Evolutionary conservation across 495 filamentous ascomycete genomes (phyloP).

Genomic region (Jackrogersella minutella): DNA sequence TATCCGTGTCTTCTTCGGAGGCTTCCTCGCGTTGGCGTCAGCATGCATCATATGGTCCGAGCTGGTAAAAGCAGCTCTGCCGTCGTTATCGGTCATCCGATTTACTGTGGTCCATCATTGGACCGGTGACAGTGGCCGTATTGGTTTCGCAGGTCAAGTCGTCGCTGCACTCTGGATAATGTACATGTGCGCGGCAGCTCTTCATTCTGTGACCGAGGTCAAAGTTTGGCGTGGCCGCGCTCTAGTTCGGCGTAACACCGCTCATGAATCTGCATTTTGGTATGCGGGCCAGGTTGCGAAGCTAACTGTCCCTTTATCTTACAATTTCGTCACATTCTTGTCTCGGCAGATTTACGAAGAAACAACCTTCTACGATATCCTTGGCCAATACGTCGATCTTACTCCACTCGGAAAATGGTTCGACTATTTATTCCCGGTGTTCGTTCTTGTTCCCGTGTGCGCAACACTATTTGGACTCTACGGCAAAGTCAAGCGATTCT

Average conservation of each 20-base stretch:
- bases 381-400: constrained; percentile 83
- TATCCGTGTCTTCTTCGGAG: constrained; percentile 66
- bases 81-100: constrained; percentile 80
- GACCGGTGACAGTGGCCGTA: constrained; percentile 66
- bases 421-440: constrained; percentile 83
- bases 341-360: constrained; percentile 68
- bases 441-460: constrained; percentile 83
- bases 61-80: constrained; percentile 77
- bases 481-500: constrained; percentile 74
- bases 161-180: constrained; percentile 87
- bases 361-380: constrained; percentile 86
- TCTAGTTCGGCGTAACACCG: constrained; percentile 87
- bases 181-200: constrained; percentile 87
- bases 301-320: constrained; percentile 88
- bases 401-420: constrained; percentile 86
- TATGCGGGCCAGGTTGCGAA: constrained; percentile 90
- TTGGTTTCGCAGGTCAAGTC: constrained; percentile 84
- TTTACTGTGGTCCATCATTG: constrained; percentile 85
- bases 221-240: constrained; percentile 96
- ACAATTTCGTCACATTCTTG: constrained; percentile 94
- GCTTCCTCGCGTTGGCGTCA: constrained; percentile 75
- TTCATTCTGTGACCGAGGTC: constrained; percentile 85
- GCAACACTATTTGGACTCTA: constrained; percentile 90
- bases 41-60: constrained; percentile 91
- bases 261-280: constrained; percentile 91